A percentile compares a stretch with the other conserved stretches of the same genome.
Conservation (phyloP, 2,329 filamentous ascomycete genomes). For the Hypoxylon rubiginosum region DNA sequence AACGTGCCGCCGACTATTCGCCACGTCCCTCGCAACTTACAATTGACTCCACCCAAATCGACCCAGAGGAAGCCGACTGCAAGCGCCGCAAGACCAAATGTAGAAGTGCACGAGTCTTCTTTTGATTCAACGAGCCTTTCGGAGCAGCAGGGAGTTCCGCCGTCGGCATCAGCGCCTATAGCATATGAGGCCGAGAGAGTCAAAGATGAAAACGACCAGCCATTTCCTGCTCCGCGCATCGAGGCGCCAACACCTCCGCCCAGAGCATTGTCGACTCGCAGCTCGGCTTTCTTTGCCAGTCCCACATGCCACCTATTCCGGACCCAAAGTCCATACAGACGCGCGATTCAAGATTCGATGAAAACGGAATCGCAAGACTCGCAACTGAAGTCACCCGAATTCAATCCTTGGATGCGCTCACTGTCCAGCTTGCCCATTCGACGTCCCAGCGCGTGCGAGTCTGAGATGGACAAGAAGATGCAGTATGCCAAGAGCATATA, state of each 20-base stretch:
- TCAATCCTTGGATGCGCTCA: slow-evolving; percentile 57
- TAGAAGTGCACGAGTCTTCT: slow-evolving; percentile 2
- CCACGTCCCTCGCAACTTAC: slow-evolving; percentile 44
- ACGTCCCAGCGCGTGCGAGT: slow-evolving; percentile 56
- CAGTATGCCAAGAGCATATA: slow-evolving; percentile 65
- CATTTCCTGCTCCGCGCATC: slow-evolving; percentile 10
- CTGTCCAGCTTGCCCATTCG: slow-evolving; percentile 58
- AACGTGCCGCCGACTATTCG: slow-evolving; percentile 45
- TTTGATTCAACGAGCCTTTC: not conserved
- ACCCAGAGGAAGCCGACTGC: slow-evolving; percentile 10
- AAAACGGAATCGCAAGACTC: slow-evolving; percentile 52
- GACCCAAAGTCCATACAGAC: slow-evolving; percentile 68
- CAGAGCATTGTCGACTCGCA: slow-evolving; percentile 56
- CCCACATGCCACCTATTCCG: slow-evolving; percentile 66
- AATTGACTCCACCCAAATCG: slow-evolving; percentile 30
- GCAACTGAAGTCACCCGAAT: slow-evolving; percentile 47
- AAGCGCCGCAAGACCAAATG: not conserved
- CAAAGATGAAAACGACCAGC: not conserved
- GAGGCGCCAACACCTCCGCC: slow-evolving; percentile 41
- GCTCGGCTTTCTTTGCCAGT: slow-evolving; percentile 66
- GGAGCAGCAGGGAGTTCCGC: slow-evolving; percentile 4
- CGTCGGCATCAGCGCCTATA: slow-evolving; percentile 15
- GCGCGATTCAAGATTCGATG: slow-evolving; percentile 64
- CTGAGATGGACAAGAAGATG: slow-evolving; percentile 55
- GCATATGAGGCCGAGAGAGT: slow-evolving; percentile 43